Conservation (phyloP, 202 grass and related monocot species). For the Schoenoplectus triqueter region DNA sequence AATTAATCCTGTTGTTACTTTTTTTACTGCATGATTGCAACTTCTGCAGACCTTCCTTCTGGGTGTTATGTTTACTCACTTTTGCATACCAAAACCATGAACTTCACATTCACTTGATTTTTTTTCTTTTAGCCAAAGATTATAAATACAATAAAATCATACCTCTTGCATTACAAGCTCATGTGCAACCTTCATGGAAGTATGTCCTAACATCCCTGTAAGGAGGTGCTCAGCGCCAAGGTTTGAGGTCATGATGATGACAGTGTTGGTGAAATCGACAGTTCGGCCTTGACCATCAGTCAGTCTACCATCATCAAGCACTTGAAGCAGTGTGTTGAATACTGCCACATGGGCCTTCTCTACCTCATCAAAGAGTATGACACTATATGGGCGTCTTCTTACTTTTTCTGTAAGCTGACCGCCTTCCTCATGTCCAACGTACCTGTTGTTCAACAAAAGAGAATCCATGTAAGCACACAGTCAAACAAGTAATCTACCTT, state of each 20-base stretch:
- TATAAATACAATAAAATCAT: neutral
- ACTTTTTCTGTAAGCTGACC: constrained; percentile 89
- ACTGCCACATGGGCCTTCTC: constrained; percentile 91
- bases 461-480: constrained; percentile 37
- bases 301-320: constrained; percentile 86
- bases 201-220: constrained; percentile 83
- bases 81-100: neutral
- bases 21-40: neutral
- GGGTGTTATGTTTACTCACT: neutral
- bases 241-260: constrained; percentile 99
- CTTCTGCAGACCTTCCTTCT: neutral
- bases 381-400: constrained; percentile 73
- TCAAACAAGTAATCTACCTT: neutral
- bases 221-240: constrained; percentile 94
- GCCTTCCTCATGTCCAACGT: constrained; percentile 90
- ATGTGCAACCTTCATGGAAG: constrained; percentile 79
- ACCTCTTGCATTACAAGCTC: constrained; percentile 89
- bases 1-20: neutral
- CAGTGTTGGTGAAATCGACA: constrained; percentile 90
- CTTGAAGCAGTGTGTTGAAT: constrained; percentile 96
- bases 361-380: constrained; percentile 96
- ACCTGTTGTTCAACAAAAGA: constrained; percentile 44
- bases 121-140: neutral
- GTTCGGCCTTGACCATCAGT: constrained; percentile 93
- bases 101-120: neutral